phyloP scores from a whole-genome alignment of 192 early-diverging fungal species.

The Podila minutissima region DNA sequence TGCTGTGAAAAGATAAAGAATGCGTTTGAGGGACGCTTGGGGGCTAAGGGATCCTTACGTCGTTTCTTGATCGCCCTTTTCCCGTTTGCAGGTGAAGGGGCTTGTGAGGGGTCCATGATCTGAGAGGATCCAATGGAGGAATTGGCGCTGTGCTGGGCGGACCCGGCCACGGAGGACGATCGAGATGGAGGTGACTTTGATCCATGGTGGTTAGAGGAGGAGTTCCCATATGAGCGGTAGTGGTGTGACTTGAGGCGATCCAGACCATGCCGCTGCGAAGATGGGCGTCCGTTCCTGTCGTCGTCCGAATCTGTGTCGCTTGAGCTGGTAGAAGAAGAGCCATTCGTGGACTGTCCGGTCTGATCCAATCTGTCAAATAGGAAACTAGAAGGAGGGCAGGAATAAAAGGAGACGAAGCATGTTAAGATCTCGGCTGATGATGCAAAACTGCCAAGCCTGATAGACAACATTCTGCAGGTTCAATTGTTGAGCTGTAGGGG shows the following conservation, averaged over 20 bases:
- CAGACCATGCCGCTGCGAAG: constrained; percentile 9
- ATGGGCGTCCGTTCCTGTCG: neutral
- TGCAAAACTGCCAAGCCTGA: too few relatives aligned
- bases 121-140: constrained; percentile 4
- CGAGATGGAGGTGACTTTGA: constrained; percentile 34
- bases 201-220: constrained; percentile 4
- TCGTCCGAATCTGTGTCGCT: neutral
- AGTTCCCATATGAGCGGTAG: constrained; percentile 2
- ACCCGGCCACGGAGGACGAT: constrained; percentile 18
- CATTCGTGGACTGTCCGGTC: constrained; percentile 10
- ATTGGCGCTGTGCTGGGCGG: neutral
- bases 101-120: constrained; percentile 1
- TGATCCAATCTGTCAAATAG: constrained; percentile 50
- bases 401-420: too few relatives aligned
- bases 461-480: too few relatives aligned
- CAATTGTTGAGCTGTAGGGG: too few relatives aligned
- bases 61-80: constrained; percentile 40
- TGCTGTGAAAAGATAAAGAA: constrained; percentile 54
- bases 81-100: constrained; percentile 4
- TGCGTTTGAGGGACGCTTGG: constrained; percentile 50
- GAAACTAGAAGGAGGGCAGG: constrained; percentile 23
- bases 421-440: too few relatives aligned
- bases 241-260: constrained; percentile 13
- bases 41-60: constrained; percentile 54
- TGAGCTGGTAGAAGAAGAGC: constrained; percentile 5